Evolutionary conservation across 2,329 filamentous ascomycete species (phyloP).

Genomic region (Leptodontidium sp.): DNA sequence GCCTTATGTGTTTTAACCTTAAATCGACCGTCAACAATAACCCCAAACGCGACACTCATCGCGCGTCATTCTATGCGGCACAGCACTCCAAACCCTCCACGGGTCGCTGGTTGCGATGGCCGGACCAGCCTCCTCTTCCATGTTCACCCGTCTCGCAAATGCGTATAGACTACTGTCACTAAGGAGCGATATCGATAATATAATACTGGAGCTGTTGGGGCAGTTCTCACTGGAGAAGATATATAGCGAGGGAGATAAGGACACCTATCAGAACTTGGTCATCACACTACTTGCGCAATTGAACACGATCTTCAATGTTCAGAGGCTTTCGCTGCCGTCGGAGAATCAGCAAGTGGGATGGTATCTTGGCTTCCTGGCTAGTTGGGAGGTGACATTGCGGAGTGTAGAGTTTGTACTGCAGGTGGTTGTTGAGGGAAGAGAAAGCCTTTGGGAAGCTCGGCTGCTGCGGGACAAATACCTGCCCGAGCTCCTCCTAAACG

Average conservation of each 20-base stretch:
- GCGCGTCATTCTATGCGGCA: slow-evolving; percentile 21
- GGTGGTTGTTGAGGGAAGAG: slow-evolving; percentile 49
- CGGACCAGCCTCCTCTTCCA: slow-evolving; percentile 47
- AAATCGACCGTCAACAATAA: slow-evolving; percentile 9
- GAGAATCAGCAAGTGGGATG: slow-evolving; percentile 48
- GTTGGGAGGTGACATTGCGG: slow-evolving; percentile 52
- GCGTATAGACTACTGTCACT: slow-evolving; percentile 50
- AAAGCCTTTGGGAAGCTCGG: slow-evolving; percentile 42
- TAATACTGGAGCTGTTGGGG: slow-evolving; percentile 52
- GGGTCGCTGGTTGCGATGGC: slow-evolving; percentile 37
- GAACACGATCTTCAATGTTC: slow-evolving; percentile 51
- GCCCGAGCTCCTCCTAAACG: slow-evolving; percentile 50
- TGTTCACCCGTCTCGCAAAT: slow-evolving; percentile 49
- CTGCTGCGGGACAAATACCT: slow-evolving; percentile 50
- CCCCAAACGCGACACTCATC: slow-evolving; percentile 1
- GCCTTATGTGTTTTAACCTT: slow-evolving; percentile 13
- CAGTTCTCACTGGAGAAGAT: slow-evolving; percentile 54
- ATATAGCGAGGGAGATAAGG: slow-evolving; percentile 48
- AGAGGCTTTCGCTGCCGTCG: slow-evolving; percentile 51
- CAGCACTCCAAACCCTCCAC: neutral
- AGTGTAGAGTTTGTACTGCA: slow-evolving; percentile 51
- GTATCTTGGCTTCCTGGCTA: slow-evolving; percentile 51
- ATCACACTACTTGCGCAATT: slow-evolving; percentile 50
- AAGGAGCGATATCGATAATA: slow-evolving; percentile 52
- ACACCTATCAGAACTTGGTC: slow-evolving; percentile 49